These are phyloP conservation scores for Cyclotella choctawhatcheeana DNA, from an alignment of 108 stramenopile genomes.

Conservation along the genomic window DNA sequence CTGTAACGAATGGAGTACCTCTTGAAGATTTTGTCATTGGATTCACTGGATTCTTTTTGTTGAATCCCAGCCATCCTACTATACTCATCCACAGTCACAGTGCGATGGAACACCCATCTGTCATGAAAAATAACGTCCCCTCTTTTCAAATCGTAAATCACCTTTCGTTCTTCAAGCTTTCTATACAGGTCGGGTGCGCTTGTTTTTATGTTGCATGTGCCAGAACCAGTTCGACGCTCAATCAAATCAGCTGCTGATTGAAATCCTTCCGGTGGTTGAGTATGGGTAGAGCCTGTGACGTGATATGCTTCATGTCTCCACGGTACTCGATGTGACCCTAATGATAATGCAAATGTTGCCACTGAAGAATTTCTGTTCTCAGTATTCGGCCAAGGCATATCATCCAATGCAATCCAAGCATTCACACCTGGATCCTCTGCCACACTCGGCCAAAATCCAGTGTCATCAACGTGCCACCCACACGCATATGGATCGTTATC, in stretches of 20 bases:
- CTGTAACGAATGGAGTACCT: constrained; percentile 80
- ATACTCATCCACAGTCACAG: constrained; percentile 59
- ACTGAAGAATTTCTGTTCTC: neutral
- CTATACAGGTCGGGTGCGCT: constrained; percentile 69
- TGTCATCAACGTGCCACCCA: constrained; percentile 80
- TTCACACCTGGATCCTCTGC: constrained; percentile 63
- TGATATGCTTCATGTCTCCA: constrained; percentile 76
- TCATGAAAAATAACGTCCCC: constrained; percentile 82
- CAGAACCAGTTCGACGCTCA: constrained; percentile 64
- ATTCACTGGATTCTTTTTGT: neutral
- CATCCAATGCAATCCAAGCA: constrained; percentile 85
- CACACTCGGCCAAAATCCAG: constrained; percentile 79
- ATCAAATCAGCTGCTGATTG: constrained; percentile 65
- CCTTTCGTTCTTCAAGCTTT: constrained; percentile 75
- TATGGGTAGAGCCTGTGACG: constrained; percentile 66
- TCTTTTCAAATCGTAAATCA: constrained; percentile 67
- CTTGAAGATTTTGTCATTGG: constrained; percentile 55
- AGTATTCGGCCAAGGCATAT: constrained; percentile 54
- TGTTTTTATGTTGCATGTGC: constrained; percentile 77
- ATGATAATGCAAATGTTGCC: constrained; percentile 72
- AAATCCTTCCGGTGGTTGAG: constrained; percentile 69
- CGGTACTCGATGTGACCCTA: constrained; percentile 68
- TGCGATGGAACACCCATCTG: constrained; percentile 86
- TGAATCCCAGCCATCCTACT: neutral
- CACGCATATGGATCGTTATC: constrained; percentile 68